Base-by-base conservation (phyloP, 1,284 basidiomycete species). In the Porogramme epimiltina region DNA sequence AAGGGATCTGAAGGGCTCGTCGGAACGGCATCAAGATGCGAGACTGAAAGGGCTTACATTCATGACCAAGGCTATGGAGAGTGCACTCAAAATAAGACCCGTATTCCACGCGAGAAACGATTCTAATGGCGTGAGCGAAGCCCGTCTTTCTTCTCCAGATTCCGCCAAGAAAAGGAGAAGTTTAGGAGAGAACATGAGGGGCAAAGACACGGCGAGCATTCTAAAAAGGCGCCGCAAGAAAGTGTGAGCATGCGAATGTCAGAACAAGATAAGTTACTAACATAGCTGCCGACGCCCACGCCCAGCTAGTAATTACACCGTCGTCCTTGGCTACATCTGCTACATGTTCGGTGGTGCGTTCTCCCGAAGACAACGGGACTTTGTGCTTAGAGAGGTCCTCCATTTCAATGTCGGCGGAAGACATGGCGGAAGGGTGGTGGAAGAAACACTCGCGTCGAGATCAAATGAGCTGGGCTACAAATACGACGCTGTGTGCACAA, bases 61-160 rank as follows among this genome's bases (percentile, higher is more conserved):
- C 56, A 85, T 67, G 18, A 91, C 62, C 33, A 88, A 67, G 24
- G 81, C 73, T n/a, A 81, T 37, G 3, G 83, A 75, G 5, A 84
- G 61, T 2, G 78, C 78, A 34, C 73, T 69, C 4, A 89, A 73
- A 59, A 82, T 70, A 43, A 90, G 75, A 3, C 83, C 86, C 48
- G 84, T 75, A 41, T 88, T 82, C 22, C 80, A 65, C 4, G 81
- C 73, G 36, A 91, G 76, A 66, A 85, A 90, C 20, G 75, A 71
- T 62, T 91, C 88, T 34, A 91, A 73, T 2, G 81, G 70, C 5
- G 87, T 88, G 45, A 89, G 74, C 13, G 64, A 58, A 34, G 67
- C 68, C 40, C 79, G 69, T n/a, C 70, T 68, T 19, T 75, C 73
- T 11, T 66, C 59, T 9, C 69, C 66, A 26, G 70, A 62, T 13